Conservation (phyloP, 2,329 filamentous ascomycete genomes). For the Colletotrichum sp. region DNA sequence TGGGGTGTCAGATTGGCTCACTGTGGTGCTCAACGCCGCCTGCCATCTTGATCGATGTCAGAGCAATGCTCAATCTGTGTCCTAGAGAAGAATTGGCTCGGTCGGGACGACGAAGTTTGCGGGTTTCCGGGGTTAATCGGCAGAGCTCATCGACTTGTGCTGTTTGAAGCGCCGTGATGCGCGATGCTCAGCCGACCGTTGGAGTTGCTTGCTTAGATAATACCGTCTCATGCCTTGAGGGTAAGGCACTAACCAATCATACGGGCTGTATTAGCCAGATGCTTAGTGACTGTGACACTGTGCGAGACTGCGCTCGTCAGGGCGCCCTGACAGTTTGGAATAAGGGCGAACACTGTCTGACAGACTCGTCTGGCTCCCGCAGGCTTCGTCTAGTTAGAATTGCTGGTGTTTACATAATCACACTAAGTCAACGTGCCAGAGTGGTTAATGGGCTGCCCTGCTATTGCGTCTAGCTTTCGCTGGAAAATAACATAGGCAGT, state of each 20-base stretch:
- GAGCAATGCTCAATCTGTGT: not conserved
- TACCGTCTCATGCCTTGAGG: not conserved
- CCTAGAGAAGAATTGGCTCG: not conserved
- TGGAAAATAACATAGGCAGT: not conserved
- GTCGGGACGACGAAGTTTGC: not conserved
- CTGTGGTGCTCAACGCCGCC: slow-evolving; percentile 24
- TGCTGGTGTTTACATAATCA: not conserved
- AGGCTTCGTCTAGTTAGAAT: not conserved
- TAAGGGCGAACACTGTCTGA: fast-evolving
- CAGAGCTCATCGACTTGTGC: not conserved
- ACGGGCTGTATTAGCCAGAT: not conserved
- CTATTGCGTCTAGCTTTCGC: not conserved
- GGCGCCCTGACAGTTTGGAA: not conserved
- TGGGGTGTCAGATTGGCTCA: not conserved
- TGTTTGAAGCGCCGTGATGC: not conserved
- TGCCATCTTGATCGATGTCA: slow-evolving; percentile 19
- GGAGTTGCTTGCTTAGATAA: slow-evolving; percentile 16
- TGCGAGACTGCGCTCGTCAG: fast-evolving
- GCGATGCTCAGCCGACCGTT: not conserved
- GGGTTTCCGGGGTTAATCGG: not conserved
- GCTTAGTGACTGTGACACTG: not conserved
- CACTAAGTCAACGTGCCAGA: slow-evolving; percentile 18
- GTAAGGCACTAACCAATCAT: slow-evolving; percentile 1
- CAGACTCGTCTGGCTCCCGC: fast-evolving
- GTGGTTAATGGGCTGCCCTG: slow-evolving; percentile 23